A percentile compares a stretch with the other conserved stretches of the same genome.
These are phyloP conservation scores for Diaporthe longicolla DNA, from an alignment of 2,329 filamentous ascomycete genomes.

Conservation along the genomic window DNA sequence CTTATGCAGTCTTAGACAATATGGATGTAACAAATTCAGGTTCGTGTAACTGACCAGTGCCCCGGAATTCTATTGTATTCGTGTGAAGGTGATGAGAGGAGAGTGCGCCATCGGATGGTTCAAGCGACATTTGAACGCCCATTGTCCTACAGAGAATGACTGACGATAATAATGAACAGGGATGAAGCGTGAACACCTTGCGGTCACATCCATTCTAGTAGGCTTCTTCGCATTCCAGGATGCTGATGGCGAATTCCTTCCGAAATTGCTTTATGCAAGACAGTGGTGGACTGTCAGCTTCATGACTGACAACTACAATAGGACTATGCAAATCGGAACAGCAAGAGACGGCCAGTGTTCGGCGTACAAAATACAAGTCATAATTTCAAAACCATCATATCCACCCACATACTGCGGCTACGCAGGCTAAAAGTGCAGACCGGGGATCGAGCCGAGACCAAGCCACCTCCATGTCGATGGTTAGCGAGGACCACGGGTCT, in stretches of 20 bases:
- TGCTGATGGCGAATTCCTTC: background rate
- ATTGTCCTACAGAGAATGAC: background rate
- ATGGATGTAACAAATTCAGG: background rate
- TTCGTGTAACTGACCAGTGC: background rate
- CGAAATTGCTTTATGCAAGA: background rate
- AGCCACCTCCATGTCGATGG: background rate
- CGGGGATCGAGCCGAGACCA: background rate
- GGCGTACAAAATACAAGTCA: background rate
- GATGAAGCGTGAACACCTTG: background rate
- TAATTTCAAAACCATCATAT: background rate
- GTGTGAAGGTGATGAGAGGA: background rate
- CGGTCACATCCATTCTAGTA: no score
- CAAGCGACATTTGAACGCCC: conserved; percentile 15
- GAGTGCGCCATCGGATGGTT: background rate
- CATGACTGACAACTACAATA: no score
- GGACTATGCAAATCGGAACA: no score
- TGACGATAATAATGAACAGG: no score
- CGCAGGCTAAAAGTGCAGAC: background rate
- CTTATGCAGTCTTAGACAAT: background rate
- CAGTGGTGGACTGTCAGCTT: background rate
- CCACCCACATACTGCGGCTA: background rate
- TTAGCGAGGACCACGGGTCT: background rate
- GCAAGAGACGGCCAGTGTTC: background rate
- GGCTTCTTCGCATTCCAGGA: background rate
- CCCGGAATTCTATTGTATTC: background rate